These are phyloP conservation scores for Aulographum hederae DNA, from an alignment of 2,329 filamentous ascomycete genomes.

Conservation along the genomic window DNA sequence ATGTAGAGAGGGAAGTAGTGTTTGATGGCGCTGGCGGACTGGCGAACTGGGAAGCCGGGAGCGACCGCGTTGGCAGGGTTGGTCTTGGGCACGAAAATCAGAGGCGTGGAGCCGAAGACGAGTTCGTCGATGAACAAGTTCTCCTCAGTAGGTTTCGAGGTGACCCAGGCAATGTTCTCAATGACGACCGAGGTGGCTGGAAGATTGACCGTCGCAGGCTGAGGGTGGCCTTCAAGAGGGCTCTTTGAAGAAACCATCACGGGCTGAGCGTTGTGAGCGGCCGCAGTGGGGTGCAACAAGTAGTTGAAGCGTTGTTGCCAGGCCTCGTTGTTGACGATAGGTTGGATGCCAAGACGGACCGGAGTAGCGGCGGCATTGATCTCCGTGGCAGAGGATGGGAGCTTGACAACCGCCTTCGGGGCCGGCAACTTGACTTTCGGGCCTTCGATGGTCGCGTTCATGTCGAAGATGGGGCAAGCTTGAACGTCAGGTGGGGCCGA, in stretches of 20 bases:
- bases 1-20: too few species aligned
- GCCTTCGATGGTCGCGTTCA: too few species aligned
- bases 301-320: background rate
- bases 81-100: too few species aligned
- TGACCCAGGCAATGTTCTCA: background rate
- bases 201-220: background rate
- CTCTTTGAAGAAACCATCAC: background rate
- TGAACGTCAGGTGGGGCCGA: too few species aligned
- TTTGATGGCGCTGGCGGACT: too few species aligned
- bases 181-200: background rate
- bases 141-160: background rate
- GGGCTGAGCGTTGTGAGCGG: background rate
- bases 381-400: background rate
- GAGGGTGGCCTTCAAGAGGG: background rate
- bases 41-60: too few species aligned
- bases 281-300: background rate
- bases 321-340: background rate
- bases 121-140: constrained; percentile 2
- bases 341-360: background rate
- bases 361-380: background rate
- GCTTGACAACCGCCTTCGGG: background rate
- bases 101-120: constrained; percentile 3
- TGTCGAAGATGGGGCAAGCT: too few species aligned
- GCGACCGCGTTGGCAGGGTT: too few species aligned
- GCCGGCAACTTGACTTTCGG: background rate